Evolutionary conservation across 2,329 filamentous ascomycete genomes (phyloP).

Genomic region (Dactylella cylindrospora): DNA sequence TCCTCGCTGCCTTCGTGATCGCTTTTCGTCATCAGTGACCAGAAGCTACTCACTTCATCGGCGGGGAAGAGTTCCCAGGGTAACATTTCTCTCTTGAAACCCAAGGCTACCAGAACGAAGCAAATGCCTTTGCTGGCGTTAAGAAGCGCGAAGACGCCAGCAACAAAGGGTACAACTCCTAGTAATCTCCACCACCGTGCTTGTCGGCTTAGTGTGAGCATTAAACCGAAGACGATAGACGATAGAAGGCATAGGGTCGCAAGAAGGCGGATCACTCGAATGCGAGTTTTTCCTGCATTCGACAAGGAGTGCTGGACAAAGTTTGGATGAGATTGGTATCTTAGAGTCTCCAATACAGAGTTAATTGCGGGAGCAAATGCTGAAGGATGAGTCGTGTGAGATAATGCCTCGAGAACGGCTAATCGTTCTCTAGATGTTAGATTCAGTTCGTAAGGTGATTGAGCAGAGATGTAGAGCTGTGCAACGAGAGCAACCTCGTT

Average conservation of each 20-base stretch:
- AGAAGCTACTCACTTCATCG: constrained; percentile 36
- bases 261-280: constrained; percentile 33
- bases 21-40: constrained; percentile 17
- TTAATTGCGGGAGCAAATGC: constrained; percentile 30
- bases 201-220: constrained; percentile 33
- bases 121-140: constrained; percentile 42
- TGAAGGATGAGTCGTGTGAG: constrained; percentile 41
- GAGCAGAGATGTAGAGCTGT: constrained; percentile 38
- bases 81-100: constrained; percentile 39
- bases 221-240: constrained; percentile 33
- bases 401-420: constrained; percentile 33
- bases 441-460: constrained; percentile 42
- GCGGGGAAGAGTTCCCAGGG: constrained; percentile 39
- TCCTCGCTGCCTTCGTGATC: constrained; percentile 32
- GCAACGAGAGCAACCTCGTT: constrained; percentile 37
- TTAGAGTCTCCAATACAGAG: constrained; percentile 32
- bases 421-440: constrained; percentile 37
- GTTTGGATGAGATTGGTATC: constrained; percentile 43
- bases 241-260: constrained; percentile 19
- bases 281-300: constrained; percentile 32
- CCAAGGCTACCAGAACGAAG: constrained; percentile 35
- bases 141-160: constrained; percentile 29
- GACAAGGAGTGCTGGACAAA: constrained; percentile 42
- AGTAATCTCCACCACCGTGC: constrained; percentile 42
- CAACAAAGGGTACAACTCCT: constrained; percentile 29